Evolutionary conservation across 2,329 filamentous ascomycete species (phyloP), one percentile per base, ranked within the genome.

Genomic region (Ascochyta clinopodiicola): DNA sequence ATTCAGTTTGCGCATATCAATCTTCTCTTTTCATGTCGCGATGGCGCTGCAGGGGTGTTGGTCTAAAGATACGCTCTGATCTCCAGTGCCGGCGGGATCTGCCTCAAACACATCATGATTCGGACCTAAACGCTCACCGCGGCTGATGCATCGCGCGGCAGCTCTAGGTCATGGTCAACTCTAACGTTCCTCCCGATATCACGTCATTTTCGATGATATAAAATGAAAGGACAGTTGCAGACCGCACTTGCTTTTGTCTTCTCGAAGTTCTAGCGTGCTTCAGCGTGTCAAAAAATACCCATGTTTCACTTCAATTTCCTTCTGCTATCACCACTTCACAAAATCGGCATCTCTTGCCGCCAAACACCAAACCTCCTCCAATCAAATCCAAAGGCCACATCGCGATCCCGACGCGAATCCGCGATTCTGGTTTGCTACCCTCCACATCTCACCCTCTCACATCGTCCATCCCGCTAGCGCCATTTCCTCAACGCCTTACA

Each of bases 231-330:
- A 21, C 19, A 29, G 34, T 2, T 40, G 42, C 40, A 56, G 36
- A 31, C 19, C 13, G 38, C 6, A 29, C 24, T 60, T 53, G 34
- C 49, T 57, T 56, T 51, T 59, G 7, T 21, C 52, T 65, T 65
- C 60, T 46, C 59, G 52, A 61, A 59, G 42, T 63, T 63, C 60
- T 65, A 63, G 58, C 56, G 56, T 52, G 56, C 56, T 37, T 61
- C 59, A 51, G 52, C 47, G 46, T 43, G 46, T 24, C 50, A 56
- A 56, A 56, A 42, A 25, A 56, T 32, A 1, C 43, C 42, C 25
- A 38, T 51, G 52, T 51, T 51, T 57, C 53, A 57, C 38, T 32
- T 34, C 44, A 51, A 57, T 44, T 46, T 51, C 47, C 46, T 51
- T 57, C 44, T 51, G 47, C 47, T 44, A 47, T 21, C 27, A 31